phyloP scores from a whole-genome alignment of 495 filamentous ascomycete species.

The Talaromyces proteolyticus region DNA sequence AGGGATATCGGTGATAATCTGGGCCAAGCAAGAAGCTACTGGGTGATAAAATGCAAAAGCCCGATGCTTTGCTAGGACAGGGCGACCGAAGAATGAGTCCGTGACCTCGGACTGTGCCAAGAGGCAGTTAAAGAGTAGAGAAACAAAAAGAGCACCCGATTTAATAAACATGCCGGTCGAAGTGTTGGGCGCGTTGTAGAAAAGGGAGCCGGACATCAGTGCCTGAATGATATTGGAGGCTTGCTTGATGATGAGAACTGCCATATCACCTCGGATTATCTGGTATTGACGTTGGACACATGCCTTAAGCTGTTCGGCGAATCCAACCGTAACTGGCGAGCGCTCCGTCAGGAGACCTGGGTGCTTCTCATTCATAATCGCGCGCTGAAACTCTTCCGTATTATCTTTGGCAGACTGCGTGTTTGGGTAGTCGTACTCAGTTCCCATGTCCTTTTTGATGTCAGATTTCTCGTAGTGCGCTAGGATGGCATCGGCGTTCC shows the following conservation, averaged over 20 bases:
- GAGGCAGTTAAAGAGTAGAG: slow-evolving; percentile 66
- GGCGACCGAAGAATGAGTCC: slow-evolving; percentile 60
- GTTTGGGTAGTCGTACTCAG: slow-evolving; percentile 46
- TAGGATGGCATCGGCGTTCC: slow-evolving; percentile 36
- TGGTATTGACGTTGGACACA: slow-evolving; percentile 50
- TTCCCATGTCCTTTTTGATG: slow-evolving; percentile 23
- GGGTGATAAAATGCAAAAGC: slow-evolving; percentile 71
- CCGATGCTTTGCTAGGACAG: slow-evolving; percentile 72
- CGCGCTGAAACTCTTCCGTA: slow-evolving; percentile 43
- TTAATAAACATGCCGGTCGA: slow-evolving; percentile 45
- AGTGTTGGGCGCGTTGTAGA: slow-evolving; percentile 30
- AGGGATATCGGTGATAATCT: slow-evolving; percentile 65
- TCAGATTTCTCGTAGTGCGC: slow-evolving; percentile 32
- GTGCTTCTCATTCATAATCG: slow-evolving; percentile 36
- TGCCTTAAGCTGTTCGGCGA: slow-evolving; percentile 51
- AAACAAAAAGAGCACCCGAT: slow-evolving; percentile 59
- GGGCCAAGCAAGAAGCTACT: slow-evolving; percentile 63
- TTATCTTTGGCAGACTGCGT: slow-evolving; percentile 32
- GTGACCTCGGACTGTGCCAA: slow-evolving; percentile 67
- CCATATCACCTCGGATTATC: slow-evolving; percentile 55
- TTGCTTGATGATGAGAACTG: slow-evolving; percentile 55
- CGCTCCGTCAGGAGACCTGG: slow-evolving; percentile 33
- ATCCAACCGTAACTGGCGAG: slow-evolving; percentile 53
- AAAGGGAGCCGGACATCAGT: slow-evolving; percentile 34
- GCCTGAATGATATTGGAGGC: slow-evolving; percentile 33